Percentiles rank a stretch among this genome's conserved stretches.
Evolutionary conservation across 768 basidiomycete species (phyloP).

Genomic region (Pisolithus albus): DNA sequence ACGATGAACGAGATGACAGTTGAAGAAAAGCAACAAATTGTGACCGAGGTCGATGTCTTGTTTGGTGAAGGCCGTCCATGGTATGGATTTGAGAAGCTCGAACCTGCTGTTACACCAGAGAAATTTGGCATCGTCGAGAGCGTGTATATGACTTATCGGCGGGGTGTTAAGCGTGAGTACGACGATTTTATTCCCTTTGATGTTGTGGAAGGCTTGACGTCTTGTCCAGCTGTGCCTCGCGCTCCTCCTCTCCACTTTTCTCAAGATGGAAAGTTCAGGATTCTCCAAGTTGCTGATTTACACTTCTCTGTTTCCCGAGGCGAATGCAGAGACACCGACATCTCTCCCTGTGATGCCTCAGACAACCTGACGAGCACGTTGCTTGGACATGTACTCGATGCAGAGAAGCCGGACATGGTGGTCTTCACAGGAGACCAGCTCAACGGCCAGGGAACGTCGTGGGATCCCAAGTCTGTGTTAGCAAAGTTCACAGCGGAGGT

Average conservation of each 20-base stretch:
- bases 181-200: background rate
- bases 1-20: constrained; percentile 53
- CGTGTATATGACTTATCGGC: constrained; percentile 61
- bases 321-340: constrained; percentile 62
- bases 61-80: constrained; percentile 81
- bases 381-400: constrained; percentile 61
- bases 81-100: constrained; percentile 78
- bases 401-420: constrained; percentile 84
- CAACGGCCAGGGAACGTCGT: constrained; percentile 85
- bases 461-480: constrained; percentile 83
- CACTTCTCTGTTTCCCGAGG: constrained; percentile 85
- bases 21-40: constrained; percentile 51
- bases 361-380: constrained; percentile 78
- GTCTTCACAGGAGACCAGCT: constrained; percentile 92
- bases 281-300: constrained; percentile 87
- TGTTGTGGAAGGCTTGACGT: constrained; percentile 2
- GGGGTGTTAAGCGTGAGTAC: constrained; percentile 64
- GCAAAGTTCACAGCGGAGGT: constrained; percentile 83
- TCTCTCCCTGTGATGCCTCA: constrained; percentile 48
- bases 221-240: constrained; percentile 49
- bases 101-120: constrained; percentile 49
- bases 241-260: constrained; percentile 82
- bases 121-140: constrained; percentile 37
- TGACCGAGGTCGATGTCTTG: constrained; percentile 89
- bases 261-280: constrained; percentile 76